Base-by-base conservation (phyloP, 768 basidiomycete genomes). In the Paxillus ammoniavirescens region DNA sequence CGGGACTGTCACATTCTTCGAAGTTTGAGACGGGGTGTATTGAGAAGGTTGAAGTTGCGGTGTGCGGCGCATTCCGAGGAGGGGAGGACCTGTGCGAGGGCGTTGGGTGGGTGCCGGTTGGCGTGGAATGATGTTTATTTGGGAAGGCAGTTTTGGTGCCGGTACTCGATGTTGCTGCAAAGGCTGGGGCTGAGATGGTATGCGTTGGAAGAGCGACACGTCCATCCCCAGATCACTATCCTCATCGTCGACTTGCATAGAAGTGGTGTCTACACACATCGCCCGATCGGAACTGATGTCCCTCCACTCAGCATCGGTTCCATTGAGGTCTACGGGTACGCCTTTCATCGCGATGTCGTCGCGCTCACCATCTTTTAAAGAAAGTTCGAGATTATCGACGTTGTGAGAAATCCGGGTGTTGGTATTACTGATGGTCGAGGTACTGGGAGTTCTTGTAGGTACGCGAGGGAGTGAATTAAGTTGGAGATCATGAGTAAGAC, bases 31-130 rank as follows among this genome's bases (percentile, higher is more conserved):
- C 2, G 55, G 42, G 15, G 38, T 14, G 10, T 56, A 63, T 30
- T 70, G 69, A 0, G 69, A 58, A 40, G 56, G 8, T 26, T 53
- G 57, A 15, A 54, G 42, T 23, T 59, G 59, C 13, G 63, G 36
- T 0, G 51, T 49, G 13, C 69, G 63, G 15, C 68, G 68, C 68
- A 69, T 69, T 6, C 68, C 68, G 8, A 69, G 50, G 2, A 51
- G 63, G 4, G 68, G 68, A 26, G 65, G 69, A 8, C 56, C 65
- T 0, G 47, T 31, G 17, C 57, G 57, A 0, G 51, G 4, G 7
- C 57, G 62, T 42, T 66, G 64, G 3, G 53, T 57, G 15, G 56
- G 41, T n/a, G 35, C 49, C 0, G 47, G 33, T 13, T 49, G 54
- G n/a, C 38, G 53, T 36, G 49, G 41, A 5, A 5, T 30, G 2